Conservation (phyloP, 202 grass and related monocot genomes). For the Carex sylvatica region DNA sequence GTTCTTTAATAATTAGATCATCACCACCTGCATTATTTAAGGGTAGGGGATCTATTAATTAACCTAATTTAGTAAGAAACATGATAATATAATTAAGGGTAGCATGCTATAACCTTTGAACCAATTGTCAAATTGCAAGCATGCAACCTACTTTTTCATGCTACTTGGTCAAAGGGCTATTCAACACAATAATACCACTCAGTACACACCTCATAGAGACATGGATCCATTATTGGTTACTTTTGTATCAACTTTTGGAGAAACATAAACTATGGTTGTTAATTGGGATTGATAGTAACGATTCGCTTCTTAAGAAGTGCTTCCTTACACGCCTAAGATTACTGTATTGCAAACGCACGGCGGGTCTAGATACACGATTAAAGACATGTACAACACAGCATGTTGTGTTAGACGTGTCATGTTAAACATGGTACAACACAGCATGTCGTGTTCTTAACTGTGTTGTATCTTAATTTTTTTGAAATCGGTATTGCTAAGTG, state of each 20-base stretch:
- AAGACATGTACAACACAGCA: no score
- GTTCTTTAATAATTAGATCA: no score
- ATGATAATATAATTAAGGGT: background rate
- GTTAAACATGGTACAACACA: no score
- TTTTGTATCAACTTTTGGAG: background rate
- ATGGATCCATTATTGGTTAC: background rate
- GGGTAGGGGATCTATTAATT: no score
- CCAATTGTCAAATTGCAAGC: background rate
- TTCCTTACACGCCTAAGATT: no score
- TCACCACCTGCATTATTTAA: no score
- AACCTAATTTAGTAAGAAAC: background rate
- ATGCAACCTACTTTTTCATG: background rate
- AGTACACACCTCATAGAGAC: background rate
- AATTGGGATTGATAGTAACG: background rate
- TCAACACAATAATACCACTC: background rate
- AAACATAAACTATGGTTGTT: background rate
- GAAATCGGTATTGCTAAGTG: no score
- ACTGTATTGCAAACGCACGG: no score
- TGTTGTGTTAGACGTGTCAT: no score
- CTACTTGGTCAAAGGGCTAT: background rate
- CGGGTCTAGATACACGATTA: no score
- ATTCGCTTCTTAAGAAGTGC: background rate
- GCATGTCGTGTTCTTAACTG: no score
- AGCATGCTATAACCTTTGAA: background rate
- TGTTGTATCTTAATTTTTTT: no score